These are phyloP conservation scores for Sphagnum fallax DNA, from an alignment of 228 moss, liverwort and hornwort species.

Conservation along the genomic window DNA sequence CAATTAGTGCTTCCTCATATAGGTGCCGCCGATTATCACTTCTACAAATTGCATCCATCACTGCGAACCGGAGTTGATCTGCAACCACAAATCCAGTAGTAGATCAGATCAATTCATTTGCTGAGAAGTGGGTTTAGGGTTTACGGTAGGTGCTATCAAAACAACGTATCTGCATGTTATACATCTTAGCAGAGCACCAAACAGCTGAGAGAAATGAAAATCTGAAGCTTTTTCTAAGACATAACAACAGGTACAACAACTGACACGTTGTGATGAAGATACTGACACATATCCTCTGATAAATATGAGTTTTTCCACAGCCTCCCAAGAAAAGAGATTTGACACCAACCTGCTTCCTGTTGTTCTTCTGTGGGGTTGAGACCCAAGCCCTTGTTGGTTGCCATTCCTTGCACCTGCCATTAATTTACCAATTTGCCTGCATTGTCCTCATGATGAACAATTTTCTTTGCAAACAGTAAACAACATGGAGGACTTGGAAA, in stretches of 20 bases:
- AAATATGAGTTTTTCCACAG: no score
- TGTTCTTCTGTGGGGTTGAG: conserved; percentile 66
- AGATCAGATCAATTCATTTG: conserved; percentile 2
- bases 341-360: conserved; percentile 78
- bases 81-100: conserved; percentile 11
- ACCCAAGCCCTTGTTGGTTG: conserved; percentile 67
- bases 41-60: conserved; percentile 88
- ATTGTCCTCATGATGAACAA: neutral
- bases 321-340: no score
- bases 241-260: no score
- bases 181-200: neutral
- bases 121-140: neutral
- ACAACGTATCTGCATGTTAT: no score
- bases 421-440: neutral
- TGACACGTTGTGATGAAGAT: no score
- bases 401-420: conserved; percentile 91
- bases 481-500: no score
- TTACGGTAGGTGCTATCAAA: neutral
- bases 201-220: neutral
- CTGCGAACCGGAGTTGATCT: conserved; percentile 91
- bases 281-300: no score
- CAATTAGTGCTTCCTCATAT: conserved; percentile 95
- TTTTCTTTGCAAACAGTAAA: no score
- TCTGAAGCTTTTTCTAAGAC: neutral
- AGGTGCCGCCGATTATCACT: conserved; percentile 59